Percentiles rank a stretch among this genome's conserved stretches.
Conservation (phyloP, 2,329 filamentous ascomycete genomes). For the Fusarium sp. region DNA sequence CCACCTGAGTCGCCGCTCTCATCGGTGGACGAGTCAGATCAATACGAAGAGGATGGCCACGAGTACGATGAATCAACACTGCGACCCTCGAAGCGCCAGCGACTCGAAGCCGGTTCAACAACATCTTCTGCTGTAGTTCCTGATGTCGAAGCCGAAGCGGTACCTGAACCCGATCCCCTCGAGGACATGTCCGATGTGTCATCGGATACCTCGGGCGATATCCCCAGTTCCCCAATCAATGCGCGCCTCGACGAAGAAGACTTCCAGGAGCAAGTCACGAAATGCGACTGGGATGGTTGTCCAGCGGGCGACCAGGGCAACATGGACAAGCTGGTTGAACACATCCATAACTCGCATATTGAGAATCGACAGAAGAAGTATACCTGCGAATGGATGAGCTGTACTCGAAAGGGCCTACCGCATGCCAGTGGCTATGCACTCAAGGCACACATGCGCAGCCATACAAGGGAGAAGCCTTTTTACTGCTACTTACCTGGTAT, state of each 20-base stretch:
- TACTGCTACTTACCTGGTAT: conserved; percentile 94
- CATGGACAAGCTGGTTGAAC: conserved; percentile 84
- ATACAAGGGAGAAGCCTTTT: conserved; percentile 98
- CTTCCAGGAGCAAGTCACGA: conserved; percentile 80
- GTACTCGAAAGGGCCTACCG: conserved; percentile 85
- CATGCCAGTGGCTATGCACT: conserved; percentile 96
- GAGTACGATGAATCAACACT: conserved; percentile 57
- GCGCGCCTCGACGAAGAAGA: conserved; percentile 79
- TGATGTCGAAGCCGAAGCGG: conserved; percentile 58
- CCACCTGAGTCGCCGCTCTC: conserved; percentile 61
- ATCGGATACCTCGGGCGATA: conserved; percentile 88
- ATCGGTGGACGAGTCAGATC: conserved; percentile 59
- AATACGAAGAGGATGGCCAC: conserved; percentile 59
- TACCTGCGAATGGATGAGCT: conserved; percentile 97
- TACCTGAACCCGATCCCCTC: conserved; percentile 63
- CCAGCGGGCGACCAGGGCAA: conserved; percentile 76
- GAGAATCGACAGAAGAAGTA: conserved; percentile 95
- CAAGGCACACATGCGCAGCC: conserved; percentile 96
- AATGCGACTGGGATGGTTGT: conserved; percentile 84
- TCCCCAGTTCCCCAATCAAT: conserved; percentile 77
- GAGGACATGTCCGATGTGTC: conserved; percentile 79
- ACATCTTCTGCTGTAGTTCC: conserved; percentile 59
- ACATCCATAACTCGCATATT: conserved; percentile 94
- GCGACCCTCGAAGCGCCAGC: conserved; percentile 61
- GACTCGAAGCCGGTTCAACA: conserved; percentile 58